These are phyloP conservation scores for Colletotrichum simmondsii DNA, from an alignment of 2,329 filamentous ascomycete species.

Conservation along the genomic window DNA sequence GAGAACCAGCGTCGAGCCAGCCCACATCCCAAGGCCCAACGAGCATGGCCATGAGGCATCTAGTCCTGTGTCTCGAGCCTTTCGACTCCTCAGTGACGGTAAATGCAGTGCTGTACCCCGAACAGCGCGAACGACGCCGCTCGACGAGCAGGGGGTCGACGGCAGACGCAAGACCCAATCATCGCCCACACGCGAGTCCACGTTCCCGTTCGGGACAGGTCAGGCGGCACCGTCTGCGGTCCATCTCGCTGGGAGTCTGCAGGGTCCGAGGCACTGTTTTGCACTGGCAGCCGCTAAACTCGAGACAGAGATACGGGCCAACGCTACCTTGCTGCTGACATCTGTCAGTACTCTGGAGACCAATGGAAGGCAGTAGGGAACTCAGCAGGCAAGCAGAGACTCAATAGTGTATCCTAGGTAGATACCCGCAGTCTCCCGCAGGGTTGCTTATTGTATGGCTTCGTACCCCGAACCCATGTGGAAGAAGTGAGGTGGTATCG, in stretches of 20 bases:
- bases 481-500: background rate
- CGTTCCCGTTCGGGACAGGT: constrained; percentile 28
- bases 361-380: too few species aligned
- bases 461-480: background rate
- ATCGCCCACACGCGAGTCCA: background rate
- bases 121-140: too few species aligned
- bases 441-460: background rate
- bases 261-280: constrained; percentile 32
- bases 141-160: background rate
- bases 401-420: background rate
- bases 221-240: constrained; percentile 23
- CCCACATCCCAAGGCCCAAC: constrained; percentile 19
- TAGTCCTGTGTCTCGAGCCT: background rate
- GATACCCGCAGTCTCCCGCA: background rate
- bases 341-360: background rate
- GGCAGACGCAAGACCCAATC: constrained; percentile 4
- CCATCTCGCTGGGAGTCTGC: constrained; percentile 24
- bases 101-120: background rate
- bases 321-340: background rate
- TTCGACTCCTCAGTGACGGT: background rate
- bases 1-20: background rate
- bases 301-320: constrained; percentile 2
- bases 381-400: too few species aligned
- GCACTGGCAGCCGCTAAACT: background rate
- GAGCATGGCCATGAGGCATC: background rate